phyloP scores from a whole-genome alignment of 1,139 yeast genomes.

The Kodamaea sp. region DNA sequence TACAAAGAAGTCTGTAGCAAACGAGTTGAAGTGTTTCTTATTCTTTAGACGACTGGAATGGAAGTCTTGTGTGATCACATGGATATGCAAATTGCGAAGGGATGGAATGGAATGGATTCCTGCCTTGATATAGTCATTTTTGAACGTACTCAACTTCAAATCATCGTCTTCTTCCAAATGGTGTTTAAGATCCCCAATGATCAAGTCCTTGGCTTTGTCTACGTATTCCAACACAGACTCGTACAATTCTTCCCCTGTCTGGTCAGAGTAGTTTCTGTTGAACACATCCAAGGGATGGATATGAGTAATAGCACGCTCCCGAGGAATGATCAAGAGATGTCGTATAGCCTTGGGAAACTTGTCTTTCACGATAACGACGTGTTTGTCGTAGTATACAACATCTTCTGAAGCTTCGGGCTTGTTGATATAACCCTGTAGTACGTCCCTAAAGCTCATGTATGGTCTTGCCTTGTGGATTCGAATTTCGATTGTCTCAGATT shows the following conservation, averaged over 20 bases:
- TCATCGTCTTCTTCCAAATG: slow-evolving; percentile 9
- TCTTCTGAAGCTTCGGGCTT: slow-evolving; percentile 26
- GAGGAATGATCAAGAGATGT: slow-evolving; percentile 66
- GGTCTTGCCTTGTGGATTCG: too few relatives aligned
- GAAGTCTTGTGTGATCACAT: slow-evolving; percentile 69
- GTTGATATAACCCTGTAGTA: slow-evolving; percentile 35
- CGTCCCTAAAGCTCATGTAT: slow-evolving; percentile 36
- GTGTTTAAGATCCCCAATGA: slow-evolving; percentile 35
- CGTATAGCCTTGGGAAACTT: slow-evolving; percentile 62
- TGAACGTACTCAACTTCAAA: slow-evolving; percentile 20
- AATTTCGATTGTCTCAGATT: too few relatives aligned
- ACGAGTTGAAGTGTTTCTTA: slow-evolving; percentile 71
- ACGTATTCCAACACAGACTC: slow-evolving; percentile 38
- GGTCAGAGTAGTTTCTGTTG: slow-evolving; percentile 21
- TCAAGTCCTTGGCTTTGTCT: slow-evolving; percentile 40
- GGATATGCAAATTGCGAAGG: slow-evolving; percentile 67
- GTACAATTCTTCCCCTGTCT: slow-evolving; percentile 27
- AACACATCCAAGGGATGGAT: slow-evolving; percentile 59
- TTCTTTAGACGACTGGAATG: slow-evolving; percentile 55
- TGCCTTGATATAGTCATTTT: slow-evolving; percentile 44
- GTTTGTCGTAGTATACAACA: slow-evolving; percentile 45
- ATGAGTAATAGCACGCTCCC: slow-evolving; percentile 39
- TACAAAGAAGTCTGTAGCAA: slow-evolving; percentile 65
- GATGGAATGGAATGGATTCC: slow-evolving; percentile 79
- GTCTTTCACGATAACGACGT: slow-evolving; percentile 60